Evolutionary conservation across 2,329 filamentous ascomycete genomes (phyloP).

Genomic region (Coleophoma cylindrospora): DNA sequence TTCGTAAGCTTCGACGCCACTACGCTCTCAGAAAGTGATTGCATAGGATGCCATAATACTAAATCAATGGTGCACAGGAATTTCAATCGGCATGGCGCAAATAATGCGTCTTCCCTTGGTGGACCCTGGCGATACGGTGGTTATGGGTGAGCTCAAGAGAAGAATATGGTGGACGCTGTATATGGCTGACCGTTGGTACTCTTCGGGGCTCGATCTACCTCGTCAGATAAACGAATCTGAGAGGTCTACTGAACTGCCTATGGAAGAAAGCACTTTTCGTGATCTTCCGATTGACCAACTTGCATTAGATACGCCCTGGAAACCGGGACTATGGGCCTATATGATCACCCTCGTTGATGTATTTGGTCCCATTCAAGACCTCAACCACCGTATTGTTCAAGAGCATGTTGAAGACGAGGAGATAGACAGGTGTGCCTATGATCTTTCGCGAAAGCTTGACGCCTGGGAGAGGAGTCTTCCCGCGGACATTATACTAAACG

Average conservation of each 20-base stretch:
- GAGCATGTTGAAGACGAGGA: neutral
- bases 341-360: constrained; percentile 29
- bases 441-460: constrained; percentile 10
- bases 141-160: constrained; percentile 24
- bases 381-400: too few relatives aligned
- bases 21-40: neutral
- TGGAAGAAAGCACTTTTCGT: constrained; percentile 24
- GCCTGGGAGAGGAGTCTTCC: constrained; percentile 9
- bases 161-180: constrained; percentile 30
- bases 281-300: constrained; percentile 20
- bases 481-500: neutral
- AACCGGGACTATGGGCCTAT: constrained; percentile 27
- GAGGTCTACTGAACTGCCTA: constrained; percentile 16
- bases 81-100: constrained; percentile 30
- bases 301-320: constrained; percentile 10
- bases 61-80: constrained; percentile 5
- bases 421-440: constrained; percentile 10
- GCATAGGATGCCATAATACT: too few relatives aligned
- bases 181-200: constrained; percentile 30
- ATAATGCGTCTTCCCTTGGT: constrained; percentile 21
- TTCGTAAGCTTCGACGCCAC: constrained; percentile 14
- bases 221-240: constrained; percentile 19
- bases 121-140: constrained; percentile 15
- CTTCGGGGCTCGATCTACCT: constrained; percentile 22
- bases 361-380: constrained; percentile 27